Evolutionary conservation across 2,329 filamentous ascomycete genomes (phyloP).

Genomic region (Aspergillus unguis): DNA sequence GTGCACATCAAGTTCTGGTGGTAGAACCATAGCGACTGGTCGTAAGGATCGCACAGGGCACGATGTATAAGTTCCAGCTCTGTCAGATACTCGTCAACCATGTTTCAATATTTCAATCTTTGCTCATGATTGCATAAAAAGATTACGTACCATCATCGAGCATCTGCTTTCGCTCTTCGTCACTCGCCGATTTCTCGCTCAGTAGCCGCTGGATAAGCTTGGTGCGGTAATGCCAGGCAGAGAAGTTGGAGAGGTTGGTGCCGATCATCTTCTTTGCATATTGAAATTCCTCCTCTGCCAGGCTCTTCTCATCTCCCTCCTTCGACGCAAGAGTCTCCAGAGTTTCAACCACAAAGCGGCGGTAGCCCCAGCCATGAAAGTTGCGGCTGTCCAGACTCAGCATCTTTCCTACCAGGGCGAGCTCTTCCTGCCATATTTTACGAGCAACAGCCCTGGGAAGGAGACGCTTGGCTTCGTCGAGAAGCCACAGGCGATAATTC

Average conservation of each 20-base stretch:
- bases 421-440: constrained; percentile 77
- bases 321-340: constrained; percentile 59
- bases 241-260: constrained; percentile 88
- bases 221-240: constrained; percentile 89
- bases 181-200: constrained; percentile 64
- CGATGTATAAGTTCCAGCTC: constrained; percentile 74
- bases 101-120: background rate
- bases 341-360: constrained; percentile 71
- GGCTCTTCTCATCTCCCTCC: constrained; percentile 50
- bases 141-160: constrained; percentile 62
- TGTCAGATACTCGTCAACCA: constrained; percentile 22
- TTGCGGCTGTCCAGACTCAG: constrained; percentile 80
- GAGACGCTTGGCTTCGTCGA: constrained; percentile 66
- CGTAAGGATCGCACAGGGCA: constrained; percentile 84
- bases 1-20: constrained; percentile 81
- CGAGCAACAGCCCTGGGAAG: constrained; percentile 58
- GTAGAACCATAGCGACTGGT: constrained; percentile 97
- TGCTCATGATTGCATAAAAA: background rate
- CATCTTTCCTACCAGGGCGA: constrained; percentile 83
- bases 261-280: constrained; percentile 90
- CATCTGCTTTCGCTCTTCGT: constrained; percentile 62
- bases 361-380: constrained; percentile 95
- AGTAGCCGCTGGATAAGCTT: constrained; percentile 76
- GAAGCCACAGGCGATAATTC: constrained; percentile 88
- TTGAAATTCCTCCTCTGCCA: constrained; percentile 76